Conservation (phyloP, 2,329 filamentous ascomycete genomes). For the Neopestalotiopsis clavispora region DNA sequence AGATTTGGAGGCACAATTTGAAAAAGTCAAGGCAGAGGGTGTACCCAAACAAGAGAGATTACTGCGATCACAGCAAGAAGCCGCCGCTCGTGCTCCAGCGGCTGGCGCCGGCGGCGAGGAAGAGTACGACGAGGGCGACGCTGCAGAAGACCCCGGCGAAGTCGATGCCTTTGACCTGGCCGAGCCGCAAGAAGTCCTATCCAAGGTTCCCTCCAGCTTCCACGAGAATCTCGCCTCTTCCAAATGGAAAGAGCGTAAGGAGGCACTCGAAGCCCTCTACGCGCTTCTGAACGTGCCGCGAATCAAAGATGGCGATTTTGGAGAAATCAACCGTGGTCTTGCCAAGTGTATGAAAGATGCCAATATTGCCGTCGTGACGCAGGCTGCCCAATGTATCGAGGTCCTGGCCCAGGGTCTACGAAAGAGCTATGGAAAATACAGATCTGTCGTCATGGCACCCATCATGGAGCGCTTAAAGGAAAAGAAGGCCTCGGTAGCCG, state of each 20-base stretch:
- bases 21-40: slow-evolving; percentile 87
- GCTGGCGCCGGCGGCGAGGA: slow-evolving; percentile 61
- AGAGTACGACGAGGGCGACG: slow-evolving; percentile 62
- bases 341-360: slow-evolving; percentile 99
- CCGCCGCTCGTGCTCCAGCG: slow-evolving; percentile 71
- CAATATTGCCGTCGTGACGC: slow-evolving; percentile 91
- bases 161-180: slow-evolving; percentile 82
- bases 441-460: slow-evolving; percentile 78
- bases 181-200: slow-evolving; percentile 84
- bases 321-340: slow-evolving; percentile 80
- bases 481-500: slow-evolving; percentile 89
- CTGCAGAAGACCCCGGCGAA: slow-evolving; percentile 68
- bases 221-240: slow-evolving; percentile 83
- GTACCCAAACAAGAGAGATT: slow-evolving; percentile 89
- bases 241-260: slow-evolving; percentile 99
- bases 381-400: slow-evolving; percentile 92
- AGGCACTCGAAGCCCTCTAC: slow-evolving; percentile 83
- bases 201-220: slow-evolving; percentile 82
- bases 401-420: slow-evolving; percentile 85
- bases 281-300: slow-evolving; percentile 80
- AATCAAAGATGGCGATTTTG: slow-evolving; percentile 90
- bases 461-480: slow-evolving; percentile 97
- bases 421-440: slow-evolving; percentile 79
- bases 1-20: slow-evolving; percentile 92
- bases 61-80: slow-evolving; percentile 86